A percentile compares a stretch with the other conserved stretches of the same genome.
These are phyloP conservation scores for Malus hybrid DNA, from an alignment of 331 rosid species.

Conservation along the genomic window DNA sequence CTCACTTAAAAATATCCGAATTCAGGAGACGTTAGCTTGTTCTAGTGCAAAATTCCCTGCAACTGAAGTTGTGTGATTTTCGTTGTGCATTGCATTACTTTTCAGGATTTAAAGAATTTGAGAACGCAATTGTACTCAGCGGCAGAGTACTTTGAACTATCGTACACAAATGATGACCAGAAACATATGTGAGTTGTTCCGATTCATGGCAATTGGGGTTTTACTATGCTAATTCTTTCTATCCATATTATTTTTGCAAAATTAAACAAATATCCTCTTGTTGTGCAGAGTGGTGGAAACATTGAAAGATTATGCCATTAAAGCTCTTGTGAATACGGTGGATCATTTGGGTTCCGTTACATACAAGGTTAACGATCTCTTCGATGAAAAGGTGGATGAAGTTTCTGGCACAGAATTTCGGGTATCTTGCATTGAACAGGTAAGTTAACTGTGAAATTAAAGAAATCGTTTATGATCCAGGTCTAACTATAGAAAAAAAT, in stretches of 20 bases:
- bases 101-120: slow-evolving; percentile 92
- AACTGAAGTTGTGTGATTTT: not conserved
- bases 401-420: slow-evolving; percentile 81
- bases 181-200: slow-evolving; percentile 73
- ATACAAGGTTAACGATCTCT: slow-evolving; percentile 81
- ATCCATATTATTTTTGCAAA: not conserved
- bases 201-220: not conserved
- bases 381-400: slow-evolving; percentile 92
- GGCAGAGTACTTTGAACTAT: slow-evolving; percentile 92
- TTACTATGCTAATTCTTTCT: slow-evolving; percentile 1
- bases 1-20: not conserved
- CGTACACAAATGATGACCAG: slow-evolving; percentile 87
- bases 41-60: not conserved
- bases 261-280: not conserved
- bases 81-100: slow-evolving; percentile 1
- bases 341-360: slow-evolving; percentile 97
- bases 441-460: slow-evolving; percentile 12
- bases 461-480: not conserved
- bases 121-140: slow-evolving; percentile 88
- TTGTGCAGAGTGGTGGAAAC: slow-evolving; percentile 80
- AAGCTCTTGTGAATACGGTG: slow-evolving; percentile 97
- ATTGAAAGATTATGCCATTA: slow-evolving; percentile 92
- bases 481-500: not conserved
- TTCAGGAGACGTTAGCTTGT: not conserved
- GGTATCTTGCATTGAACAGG: slow-evolving; percentile 95